Evolutionary conservation across 2,329 filamentous ascomycete genomes (phyloP).

Genomic region (Capronia coronata): DNA sequence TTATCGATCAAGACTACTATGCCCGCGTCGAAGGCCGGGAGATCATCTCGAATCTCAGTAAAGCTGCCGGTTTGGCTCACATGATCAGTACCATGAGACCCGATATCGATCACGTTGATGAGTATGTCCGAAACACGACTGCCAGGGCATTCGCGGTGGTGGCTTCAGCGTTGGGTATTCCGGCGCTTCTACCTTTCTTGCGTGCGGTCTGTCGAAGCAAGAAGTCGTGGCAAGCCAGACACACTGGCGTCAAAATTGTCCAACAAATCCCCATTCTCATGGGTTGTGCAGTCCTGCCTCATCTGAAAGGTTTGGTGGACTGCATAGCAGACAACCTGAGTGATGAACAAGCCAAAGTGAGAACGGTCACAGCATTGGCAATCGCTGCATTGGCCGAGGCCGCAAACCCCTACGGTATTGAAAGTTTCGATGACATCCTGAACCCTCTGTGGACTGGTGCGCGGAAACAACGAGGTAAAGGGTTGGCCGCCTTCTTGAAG

Average conservation of each 20-base stretch:
- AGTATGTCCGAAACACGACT: conserved; percentile 97
- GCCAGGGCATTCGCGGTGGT: conserved; percentile 96
- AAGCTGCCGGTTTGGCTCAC: conserved; percentile 90
- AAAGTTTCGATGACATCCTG: conserved; percentile 95
- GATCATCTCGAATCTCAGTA: conserved; percentile 96
- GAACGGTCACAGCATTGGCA: conserved; percentile 89
- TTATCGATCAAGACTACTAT: conserved; percentile 99
- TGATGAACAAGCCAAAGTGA: conserved; percentile 95
- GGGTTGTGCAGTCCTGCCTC: conserved; percentile 92
- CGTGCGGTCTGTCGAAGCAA: conserved; percentile 95
- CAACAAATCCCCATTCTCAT: conserved; percentile 98
- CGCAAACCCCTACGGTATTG: conserved; percentile 96
- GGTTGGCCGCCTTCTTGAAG: conserved; percentile 90
- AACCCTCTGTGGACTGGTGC: conserved; percentile 97
- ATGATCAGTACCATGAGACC: conserved; percentile 99
- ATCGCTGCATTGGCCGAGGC: conserved; percentile 94
- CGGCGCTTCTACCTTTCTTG: conserved; percentile 87
- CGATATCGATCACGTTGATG: conserved; percentile 96
- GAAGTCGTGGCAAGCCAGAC: conserved; percentile 96
- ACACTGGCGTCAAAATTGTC: conserved; percentile 98
- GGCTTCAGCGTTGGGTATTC: conserved; percentile 90
- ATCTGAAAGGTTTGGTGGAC: conserved; percentile 91
- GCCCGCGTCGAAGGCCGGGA: conserved; percentile 95
- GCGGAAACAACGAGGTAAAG: conserved; percentile 92
- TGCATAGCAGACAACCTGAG: conserved; percentile 94